Base-by-base conservation (phyloP, 139 green algal species). In the Chlorella sp. region DNA sequence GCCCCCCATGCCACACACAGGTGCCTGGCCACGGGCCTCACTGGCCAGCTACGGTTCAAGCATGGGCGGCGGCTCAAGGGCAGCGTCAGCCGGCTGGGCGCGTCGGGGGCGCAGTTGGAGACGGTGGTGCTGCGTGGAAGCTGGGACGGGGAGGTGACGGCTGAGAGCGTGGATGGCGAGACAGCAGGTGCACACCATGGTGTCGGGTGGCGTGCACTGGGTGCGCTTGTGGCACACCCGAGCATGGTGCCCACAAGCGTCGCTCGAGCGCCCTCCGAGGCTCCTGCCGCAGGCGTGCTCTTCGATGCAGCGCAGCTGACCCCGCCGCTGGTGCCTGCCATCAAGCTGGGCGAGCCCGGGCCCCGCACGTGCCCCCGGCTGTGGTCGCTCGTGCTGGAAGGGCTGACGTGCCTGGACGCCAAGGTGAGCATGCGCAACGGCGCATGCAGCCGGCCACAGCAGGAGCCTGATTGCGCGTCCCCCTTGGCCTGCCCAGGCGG, bases 271-370 rank as follows among this genome's bases (percentile, higher is more conserved):
- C n/a, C n/a, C n/a, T n/a, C n/a, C n/a, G n/a, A n/a, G n/a, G n/a
- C n/a, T 61, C 46, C 46, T 55, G 5, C 2, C 27, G 58, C 71
- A 77, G 71, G 71, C 23, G 56, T 77, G 53, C 42, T 77, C 56
- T 77, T 68, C 29, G 71, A 77, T 1, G 71, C 71, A 12, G 9
- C 56, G 29, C 56, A 69, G 71, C 59, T 48, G 8, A 23, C n/a
- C 0, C 71, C 71, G 17, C 71, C 56, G 3, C 14, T 42, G 12
- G 27, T 25, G 43, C 40, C 29, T 11, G 21, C 55, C 0, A 23
- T 69, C 58, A 77, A 67, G 56, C 71, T 77, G 21, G 71, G 56
- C 2, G 42, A 77, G 71, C 71, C 71, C 1, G 71, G 71, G 27
- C 71, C 71, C 23, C 41, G 71, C 2, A 58, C 71, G 11, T 15